These are phyloP conservation scores for Neurospora sp. DNA, from an alignment of 495 filamentous ascomycete species.

Conservation along the genomic window DNA sequence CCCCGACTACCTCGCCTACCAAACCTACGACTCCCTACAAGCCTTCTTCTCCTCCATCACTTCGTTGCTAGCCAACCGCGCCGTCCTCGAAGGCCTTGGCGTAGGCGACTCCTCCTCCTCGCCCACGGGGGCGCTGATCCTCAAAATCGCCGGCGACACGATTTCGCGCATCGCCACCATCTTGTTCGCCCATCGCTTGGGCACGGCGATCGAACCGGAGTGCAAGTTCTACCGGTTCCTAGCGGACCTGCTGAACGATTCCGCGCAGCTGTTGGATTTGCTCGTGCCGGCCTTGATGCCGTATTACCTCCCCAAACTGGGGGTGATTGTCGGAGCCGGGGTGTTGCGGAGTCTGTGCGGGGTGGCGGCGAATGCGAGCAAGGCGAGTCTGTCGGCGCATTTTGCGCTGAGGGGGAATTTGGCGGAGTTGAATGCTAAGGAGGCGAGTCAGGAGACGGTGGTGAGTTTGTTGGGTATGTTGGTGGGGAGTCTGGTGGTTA, in stretches of 20 bases:
- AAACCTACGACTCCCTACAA: slow-evolving; percentile 74
- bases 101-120: slow-evolving; percentile 81
- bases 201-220: slow-evolving; percentile 83
- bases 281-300: slow-evolving; percentile 67
- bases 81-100: slow-evolving; percentile 84
- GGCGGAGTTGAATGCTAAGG: slow-evolving; percentile 90
- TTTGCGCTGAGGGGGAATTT: slow-evolving; percentile 85
- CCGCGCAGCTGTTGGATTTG: slow-evolving; percentile 81
- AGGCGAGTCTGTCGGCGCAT: slow-evolving; percentile 84
- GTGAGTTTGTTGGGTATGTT: slow-evolving; percentile 88
- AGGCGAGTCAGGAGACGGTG: slow-evolving; percentile 92
- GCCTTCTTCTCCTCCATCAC: slow-evolving; percentile 93
- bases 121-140: slow-evolving; percentile 76
- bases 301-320: slow-evolving; percentile 47
- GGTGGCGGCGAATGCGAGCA: slow-evolving; percentile 79
- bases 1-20: slow-evolving; percentile 72
- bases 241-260: slow-evolving; percentile 89
- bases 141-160: slow-evolving; percentile 77
- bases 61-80: slow-evolving; percentile 74
- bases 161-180: slow-evolving; percentile 83
- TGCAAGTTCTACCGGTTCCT: slow-evolving; percentile 88
- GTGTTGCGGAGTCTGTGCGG: slow-evolving; percentile 77
- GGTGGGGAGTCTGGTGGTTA: slow-evolving; percentile 71
- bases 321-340: slow-evolving; percentile 64
- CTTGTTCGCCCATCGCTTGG: slow-evolving; percentile 75